phyloP scores from a whole-genome alignment of 208 protist genomes.

The Acanthamoeba quina region DNA sequence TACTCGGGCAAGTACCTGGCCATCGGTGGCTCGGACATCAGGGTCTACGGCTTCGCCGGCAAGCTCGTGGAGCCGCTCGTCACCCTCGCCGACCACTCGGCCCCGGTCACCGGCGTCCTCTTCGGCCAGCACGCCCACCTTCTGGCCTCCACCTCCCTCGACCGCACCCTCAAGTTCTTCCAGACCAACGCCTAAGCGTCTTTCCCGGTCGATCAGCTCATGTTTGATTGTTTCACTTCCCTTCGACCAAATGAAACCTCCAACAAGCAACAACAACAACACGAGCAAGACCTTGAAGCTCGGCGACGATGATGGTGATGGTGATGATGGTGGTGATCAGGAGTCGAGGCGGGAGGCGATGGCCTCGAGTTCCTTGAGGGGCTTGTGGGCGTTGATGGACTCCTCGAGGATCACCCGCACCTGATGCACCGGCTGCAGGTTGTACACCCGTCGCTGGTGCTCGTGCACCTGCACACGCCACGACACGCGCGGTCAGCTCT shows the following conservation, averaged over 20 bases:
- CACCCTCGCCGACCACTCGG: constrained; percentile 55
- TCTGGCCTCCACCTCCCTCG: constrained; percentile 60
- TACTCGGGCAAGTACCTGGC: constrained; percentile 83
- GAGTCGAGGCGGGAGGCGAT: constrained; percentile 5
- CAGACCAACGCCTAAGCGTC: constrained; percentile 7
- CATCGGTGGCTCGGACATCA: constrained; percentile 78
- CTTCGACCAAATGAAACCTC: too few relatives aligned
- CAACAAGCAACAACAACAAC: too few relatives aligned
- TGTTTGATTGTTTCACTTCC: too few relatives aligned
- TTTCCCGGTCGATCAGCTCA: too few relatives aligned
- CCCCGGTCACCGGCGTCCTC: constrained; percentile 33
- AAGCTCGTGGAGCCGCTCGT: constrained; percentile 2
- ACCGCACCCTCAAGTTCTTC: constrained; percentile 76
- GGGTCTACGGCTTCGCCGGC: constrained; percentile 37
- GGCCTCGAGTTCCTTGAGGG: constrained; percentile 13
- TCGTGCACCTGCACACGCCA: background rate
- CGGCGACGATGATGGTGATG: too few relatives aligned
- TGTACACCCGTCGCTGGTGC: constrained; percentile 25
- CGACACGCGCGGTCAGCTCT: background rate
- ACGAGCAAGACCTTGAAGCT: too few relatives aligned
- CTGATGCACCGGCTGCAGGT: constrained; percentile 57
- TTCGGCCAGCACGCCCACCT: constrained; percentile 56
- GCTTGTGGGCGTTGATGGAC: constrained; percentile 28
- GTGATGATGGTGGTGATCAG: too few relatives aligned
- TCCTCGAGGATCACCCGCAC: constrained; percentile 29